Conservation (phyloP, 2,329 filamentous ascomycete genomes). For the Hypoxylon sp. region DNA sequence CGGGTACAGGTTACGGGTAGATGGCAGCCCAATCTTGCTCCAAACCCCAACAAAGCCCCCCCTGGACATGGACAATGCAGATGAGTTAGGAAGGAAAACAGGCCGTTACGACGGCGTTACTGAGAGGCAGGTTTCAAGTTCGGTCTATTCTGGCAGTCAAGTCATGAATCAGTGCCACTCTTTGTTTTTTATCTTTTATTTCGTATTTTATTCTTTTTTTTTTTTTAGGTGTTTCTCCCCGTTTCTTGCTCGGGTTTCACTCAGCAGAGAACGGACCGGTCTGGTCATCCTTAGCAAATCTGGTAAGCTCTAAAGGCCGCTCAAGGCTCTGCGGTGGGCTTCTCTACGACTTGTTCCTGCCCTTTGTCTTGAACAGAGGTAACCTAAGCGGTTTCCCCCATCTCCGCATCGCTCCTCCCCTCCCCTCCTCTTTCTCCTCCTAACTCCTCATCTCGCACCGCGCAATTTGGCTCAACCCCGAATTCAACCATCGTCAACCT, state of each 20-base stretch:
- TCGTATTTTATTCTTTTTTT: no score
- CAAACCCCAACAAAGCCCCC: not conserved
- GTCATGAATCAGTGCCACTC: slow-evolving; percentile 31
- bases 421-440: slow-evolving; percentile 35
- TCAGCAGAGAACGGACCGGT: no score
- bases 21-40: not conserved
- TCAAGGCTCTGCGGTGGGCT: not conserved
- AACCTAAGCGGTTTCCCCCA: slow-evolving; percentile 37
- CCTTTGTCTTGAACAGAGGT: slow-evolving; percentile 20
- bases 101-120: not conserved
- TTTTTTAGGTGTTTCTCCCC: no score
- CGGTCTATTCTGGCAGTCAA: not conserved
- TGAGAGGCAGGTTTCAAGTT: slow-evolving; percentile 3
- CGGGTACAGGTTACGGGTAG: not conserved
- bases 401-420: slow-evolving; percentile 43
- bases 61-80: not conserved
- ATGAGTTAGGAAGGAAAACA: slow-evolving; percentile 7
- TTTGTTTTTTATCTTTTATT: slow-evolving; percentile 37
- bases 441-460: slow-evolving; percentile 40
- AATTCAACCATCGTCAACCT: slow-evolving; percentile 29
- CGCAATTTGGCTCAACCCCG: slow-evolving; percentile 35
- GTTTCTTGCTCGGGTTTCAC: slow-evolving; percentile 38
- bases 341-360: not conserved
- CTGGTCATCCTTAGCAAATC: not conserved
- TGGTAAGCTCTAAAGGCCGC: not conserved